Evolutionary conservation across 106 monocot species (phyloP), one percentile per base, ranked within the genome.

Genomic region (Phalaenopsis aphrodite): DNA sequence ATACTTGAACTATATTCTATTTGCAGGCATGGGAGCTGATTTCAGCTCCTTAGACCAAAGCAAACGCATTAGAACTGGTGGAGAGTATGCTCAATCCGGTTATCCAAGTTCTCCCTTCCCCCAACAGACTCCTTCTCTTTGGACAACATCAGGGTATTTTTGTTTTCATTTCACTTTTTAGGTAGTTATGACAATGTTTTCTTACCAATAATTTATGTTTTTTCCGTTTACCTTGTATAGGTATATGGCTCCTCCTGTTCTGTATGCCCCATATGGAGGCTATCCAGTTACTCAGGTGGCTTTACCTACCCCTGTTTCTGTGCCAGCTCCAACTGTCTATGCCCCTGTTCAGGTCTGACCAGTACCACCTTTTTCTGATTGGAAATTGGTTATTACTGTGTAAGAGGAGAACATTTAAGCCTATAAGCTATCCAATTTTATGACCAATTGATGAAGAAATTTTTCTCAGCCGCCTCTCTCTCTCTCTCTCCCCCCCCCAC

Each of bases 1-100:
- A 39, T 69, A 69, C 15, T 69, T 12, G 39, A 69, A 9, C 39
- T 39, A 14, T 39, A 23, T 49, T 11, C 23, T 30, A 46, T 73
- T 58, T 77, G 41, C 80, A 97, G 97, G 89, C 83, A 90, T 97
- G 36, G 92, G 78, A n/a, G 61, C 85, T 75, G 90, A 94, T 85
- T 86, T 88, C 2, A 86, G 64, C 66, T 86, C 94, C 37, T 81
- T 94, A 43, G 94, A 98, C 78, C 98, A 89, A 84, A 98, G 94
- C 74, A 98, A 98, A 85, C 88, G 98, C 58, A 41, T 94, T 72
- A 81, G 94, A 76, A 98, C 92, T 71, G 98, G 92, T 77, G 94
- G 94, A 65, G 98, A 94, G 45, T 98, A 94, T 77, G 87, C 79
- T 81, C 86, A 90, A 23, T 56, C 88, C 36, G 86, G 81, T 38